Base-by-base conservation (phyloP, 129 eudicot genomes). In the Mikania micrantha region DNA sequence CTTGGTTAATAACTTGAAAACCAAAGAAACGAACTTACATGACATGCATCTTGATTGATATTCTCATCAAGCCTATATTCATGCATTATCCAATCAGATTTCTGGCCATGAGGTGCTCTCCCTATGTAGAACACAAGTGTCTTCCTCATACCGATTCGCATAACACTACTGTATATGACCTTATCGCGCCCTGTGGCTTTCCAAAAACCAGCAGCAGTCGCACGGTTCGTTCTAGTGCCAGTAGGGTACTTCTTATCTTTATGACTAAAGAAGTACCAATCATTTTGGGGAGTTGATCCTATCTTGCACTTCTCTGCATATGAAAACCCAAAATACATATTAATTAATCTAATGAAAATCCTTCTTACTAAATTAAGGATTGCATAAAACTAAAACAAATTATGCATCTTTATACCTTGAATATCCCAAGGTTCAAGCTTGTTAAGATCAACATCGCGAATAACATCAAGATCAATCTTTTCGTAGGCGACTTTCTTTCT, bases 391-490 rank as follows among this genome's bases (percentile, higher is more conserved):
- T 13, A 67, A n/a, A 2, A 69, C 16, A 24, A 54, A 54, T 24
- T 24, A 56, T 11, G 13, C 34, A 54, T 15, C 2, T 36, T 41
- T 20, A 9, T 57, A 45, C 95, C 95, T 88, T 88, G 91, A 49
- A 88, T 88, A 52, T 88, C 95, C 95, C 95, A 88, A 2, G 95
- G 95, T 67, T 88, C 95, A 60, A 88, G 88, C 69, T 88, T 88
- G 80, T 88, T 88, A 48, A 88, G 91, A 80, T 88, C 96, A 6
- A 88, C 96, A 31, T 88, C 96, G 22, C 83, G 80, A 56, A 88
- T 88, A 32, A 88, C 96, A 65, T 85, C 96, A 57, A 88, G 85
- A 77, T 88, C 96, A 42, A 88, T 88, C 57, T 85, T 73, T 63
- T 82, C 70, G 21, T n/a, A 79, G 1, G 87, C 84, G 24, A 85